Evolutionary conservation across 2,329 filamentous ascomycete genomes (phyloP).

Genomic region (Malbranchea cinnamomea): DNA sequence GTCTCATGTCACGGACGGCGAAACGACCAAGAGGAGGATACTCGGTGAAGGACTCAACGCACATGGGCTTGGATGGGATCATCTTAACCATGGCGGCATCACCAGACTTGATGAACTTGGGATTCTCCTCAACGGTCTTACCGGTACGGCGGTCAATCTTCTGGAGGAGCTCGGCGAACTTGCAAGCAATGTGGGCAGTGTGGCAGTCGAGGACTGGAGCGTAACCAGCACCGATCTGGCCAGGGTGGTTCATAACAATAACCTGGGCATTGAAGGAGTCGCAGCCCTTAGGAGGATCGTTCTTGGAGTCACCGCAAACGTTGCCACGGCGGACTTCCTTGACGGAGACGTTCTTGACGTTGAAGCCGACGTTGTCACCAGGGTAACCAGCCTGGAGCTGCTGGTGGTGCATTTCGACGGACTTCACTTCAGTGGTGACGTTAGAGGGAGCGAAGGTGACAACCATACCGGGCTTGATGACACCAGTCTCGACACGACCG

Average conservation of each 20-base stretch:
- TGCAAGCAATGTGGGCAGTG: conserved; percentile 99
- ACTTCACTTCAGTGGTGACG: conserved; percentile 99
- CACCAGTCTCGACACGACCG: conserved; percentile 99
- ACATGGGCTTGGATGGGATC: conserved; percentile 99
- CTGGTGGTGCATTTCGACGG: conserved; percentile 99
- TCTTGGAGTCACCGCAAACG: conserved; percentile 99
- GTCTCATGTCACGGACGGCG: conserved; percentile 94
- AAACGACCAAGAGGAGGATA: conserved; percentile 99
- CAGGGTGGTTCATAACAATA: conserved; percentile 99
- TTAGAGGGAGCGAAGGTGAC: conserved; percentile 97
- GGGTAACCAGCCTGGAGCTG: conserved; percentile 89
- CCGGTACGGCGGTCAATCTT: conserved; percentile 99
- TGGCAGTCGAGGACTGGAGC: conserved; percentile 99
- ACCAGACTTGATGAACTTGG: conserved; percentile 99
- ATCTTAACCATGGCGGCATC: conserved; percentile 99
- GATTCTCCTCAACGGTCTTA: conserved; percentile 79
- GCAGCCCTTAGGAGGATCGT: conserved; percentile 79
- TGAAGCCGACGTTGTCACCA: conserved; percentile 99
- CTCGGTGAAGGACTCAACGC: conserved; percentile 99
- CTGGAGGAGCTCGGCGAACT: conserved; percentile 98
- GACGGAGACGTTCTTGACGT: conserved; percentile 99
- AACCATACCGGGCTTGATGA: conserved; percentile 70
- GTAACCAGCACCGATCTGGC: conserved; percentile 98
- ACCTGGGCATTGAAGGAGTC: conserved; percentile 99
- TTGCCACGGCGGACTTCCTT: conserved; percentile 99